Base-by-base conservation (phyloP, 352 stramenopile genomes). In the Phytophthora fragariae region DNA sequence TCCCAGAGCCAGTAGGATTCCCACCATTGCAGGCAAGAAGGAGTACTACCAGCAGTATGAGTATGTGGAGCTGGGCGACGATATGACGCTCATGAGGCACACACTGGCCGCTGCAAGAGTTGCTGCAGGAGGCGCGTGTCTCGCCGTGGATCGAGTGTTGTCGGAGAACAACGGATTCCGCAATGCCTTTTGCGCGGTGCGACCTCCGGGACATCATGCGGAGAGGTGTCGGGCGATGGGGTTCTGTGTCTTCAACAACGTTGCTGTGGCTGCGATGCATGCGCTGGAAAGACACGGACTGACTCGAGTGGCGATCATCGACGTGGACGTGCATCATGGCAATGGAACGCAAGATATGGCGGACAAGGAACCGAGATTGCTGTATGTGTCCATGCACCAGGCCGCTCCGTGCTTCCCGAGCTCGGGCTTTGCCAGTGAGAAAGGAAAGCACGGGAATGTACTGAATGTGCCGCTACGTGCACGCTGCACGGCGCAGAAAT, bases 181-280 rank as follows among this genome's bases (percentile, higher is more conserved):
- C 29, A 97, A 97, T 70, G 94, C 91, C 1, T 98, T 99, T 74
- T 97, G 92, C 57, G 84, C 95, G 6, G 94, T 91, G 19, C 77
- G 86, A 12, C 86, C 86, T 2, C 86, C 86, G 1, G 86, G 86
- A 10, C 83, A 92, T 54, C 85, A 92, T 49, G 83, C 85, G 1
- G 80, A 88, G 41, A 72, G 78, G 10, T 71, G 78, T 47, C 65
- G 73, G 5, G 74, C 82, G 0, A 89, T 90, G 81, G 80, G 95
- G 24, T 99, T 99, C 75, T 99, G 97, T 70, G 91, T 99, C 39
- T 98, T 99, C 67, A 99, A 99, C 65, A 99, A 98, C 66, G 91
- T 99, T 19, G 95, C 92, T 44, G 85, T 98, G 53, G 96, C 89
- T n/a, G 96, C 95, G 17, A 80, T 98, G 59, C 94, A 99, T 81